Conservation (phyloP, 2,329 filamentous ascomycete genomes). For the Chalara sp. region DNA sequence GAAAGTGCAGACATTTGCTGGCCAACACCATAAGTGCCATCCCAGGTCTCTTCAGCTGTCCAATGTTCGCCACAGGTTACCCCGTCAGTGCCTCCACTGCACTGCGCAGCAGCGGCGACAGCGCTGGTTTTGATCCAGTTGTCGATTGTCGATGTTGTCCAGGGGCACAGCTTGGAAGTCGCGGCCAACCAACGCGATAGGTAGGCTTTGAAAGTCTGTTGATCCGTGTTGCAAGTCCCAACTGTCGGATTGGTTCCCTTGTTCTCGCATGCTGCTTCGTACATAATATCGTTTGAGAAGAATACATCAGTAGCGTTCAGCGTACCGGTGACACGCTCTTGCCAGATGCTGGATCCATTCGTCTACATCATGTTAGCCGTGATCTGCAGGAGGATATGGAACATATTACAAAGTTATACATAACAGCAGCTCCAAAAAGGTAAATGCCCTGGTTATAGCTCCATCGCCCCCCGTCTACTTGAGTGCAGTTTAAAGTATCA, state of each 20-base stretch:
- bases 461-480: conserved; percentile 57
- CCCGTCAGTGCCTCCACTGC: conserved; percentile 51
- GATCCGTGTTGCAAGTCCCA: conserved; percentile 50
- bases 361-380: conserved; percentile 27
- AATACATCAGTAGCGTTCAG: conserved; percentile 47
- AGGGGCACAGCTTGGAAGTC: conserved; percentile 57
- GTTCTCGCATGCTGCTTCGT: conserved; percentile 56
- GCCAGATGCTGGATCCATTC: conserved; percentile 48
- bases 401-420: conserved; percentile 50
- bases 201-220: conserved; percentile 58
- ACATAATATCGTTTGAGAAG: conserved; percentile 56
- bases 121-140: conserved; percentile 48
- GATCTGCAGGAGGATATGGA: too few relatives aligned
- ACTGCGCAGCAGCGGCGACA: conserved; percentile 40
- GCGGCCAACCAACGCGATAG: conserved; percentile 54
- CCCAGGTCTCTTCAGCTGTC: conserved; percentile 50
- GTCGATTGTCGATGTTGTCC: conserved; percentile 46
- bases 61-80: conserved; percentile 54
- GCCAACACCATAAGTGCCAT: conserved; percentile 43
- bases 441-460: conserved; percentile 63
- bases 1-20: conserved; percentile 63
- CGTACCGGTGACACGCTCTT: conserved; percentile 48
- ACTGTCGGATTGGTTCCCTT: background rate
- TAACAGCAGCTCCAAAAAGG: conserved; percentile 59
- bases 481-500: conserved; percentile 43